Evolutionary conservation across 2,329 filamentous ascomycete genomes (phyloP), one percentile per base, ranked within the genome.

Genomic region (Pestalotiopsis sp.): DNA sequence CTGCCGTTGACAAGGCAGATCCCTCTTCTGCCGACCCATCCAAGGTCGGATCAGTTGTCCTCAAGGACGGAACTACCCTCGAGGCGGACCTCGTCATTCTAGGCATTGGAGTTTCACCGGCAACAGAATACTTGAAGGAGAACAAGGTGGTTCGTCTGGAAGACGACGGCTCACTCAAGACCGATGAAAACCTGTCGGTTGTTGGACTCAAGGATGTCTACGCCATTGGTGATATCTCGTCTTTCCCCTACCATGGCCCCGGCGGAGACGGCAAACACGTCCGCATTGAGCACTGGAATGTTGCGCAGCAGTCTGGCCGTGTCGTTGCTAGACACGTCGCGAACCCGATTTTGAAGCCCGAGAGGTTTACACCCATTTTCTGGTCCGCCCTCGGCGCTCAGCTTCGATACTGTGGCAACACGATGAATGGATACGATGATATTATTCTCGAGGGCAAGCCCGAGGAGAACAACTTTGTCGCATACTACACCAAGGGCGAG

Each of bases 281-380:
- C 0, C 91, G 96, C 71, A 98, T 98, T 77, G 96, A 99, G 85
- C 96, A 99, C 79, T 99, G 96, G 96, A 95, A 98, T 81, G 96
- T 99, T 2, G 96, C 96, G 4, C 96, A 98, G 77, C 98, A 98
- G 76, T 86, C 93, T 1, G 96, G 96, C 2, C 92, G 95, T 58
- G 87, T 88, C 27, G 95, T 92, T 1, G 96, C 94, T 1, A 85
- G 86, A 65, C 89, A 93, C 74, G 97, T 99, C 76, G 87, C 90
- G 72, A 85, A 92, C 74, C 87, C 91, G 0, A 81, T 86, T 7
- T 79, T 86, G 60, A 85, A 86, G 71, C 85, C 90, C 0, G 90
- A 92, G 74, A 85, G 88, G 2, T 98, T 97, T 81, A 95, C 96
- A 68, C 96, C 96, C 0, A 88, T 99, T 64, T 99, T 99, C 85